A percentile compares a stretch with the other conserved stretches of the same genome.
Conservation (phyloP, 2,329 filamentous ascomycete species). For the Emmonsiellopsis sp. region DNA sequence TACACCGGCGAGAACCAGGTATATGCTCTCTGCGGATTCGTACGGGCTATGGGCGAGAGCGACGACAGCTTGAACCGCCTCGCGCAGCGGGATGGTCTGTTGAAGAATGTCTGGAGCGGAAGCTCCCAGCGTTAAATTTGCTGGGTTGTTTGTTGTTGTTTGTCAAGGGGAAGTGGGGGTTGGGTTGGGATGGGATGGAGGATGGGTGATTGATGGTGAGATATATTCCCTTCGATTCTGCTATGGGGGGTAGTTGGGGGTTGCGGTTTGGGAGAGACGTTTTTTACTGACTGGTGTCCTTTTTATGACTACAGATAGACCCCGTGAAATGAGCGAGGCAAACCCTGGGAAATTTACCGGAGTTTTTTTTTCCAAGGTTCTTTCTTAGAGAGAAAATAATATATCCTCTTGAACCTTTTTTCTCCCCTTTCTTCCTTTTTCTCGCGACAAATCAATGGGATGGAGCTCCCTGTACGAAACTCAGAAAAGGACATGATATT, state of each 20-base stretch:
- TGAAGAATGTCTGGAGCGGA: conserved; percentile 95
- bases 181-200: conserved; percentile 5
- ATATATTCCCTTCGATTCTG: too few relatives aligned
- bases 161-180: conserved; percentile 11
- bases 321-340: conserved; percentile 1
- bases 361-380: conserved; percentile 1
- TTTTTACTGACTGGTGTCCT: background rate
- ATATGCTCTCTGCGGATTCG: conserved; percentile 95
- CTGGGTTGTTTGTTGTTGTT: conserved; percentile 11
- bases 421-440: background rate
- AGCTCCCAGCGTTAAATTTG: conserved; percentile 44
- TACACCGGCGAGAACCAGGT: conserved; percentile 95
- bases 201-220: background rate
- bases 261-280: background rate
- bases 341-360: background rate
- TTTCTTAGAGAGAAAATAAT: conserved; percentile 2
- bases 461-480: background rate
- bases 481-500: background rate
- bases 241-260: conserved; percentile 10
- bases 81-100: conserved; percentile 86
- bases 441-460: background rate
- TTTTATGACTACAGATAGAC: background rate
- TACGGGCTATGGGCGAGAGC: conserved; percentile 94
- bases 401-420: background rate
- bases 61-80: conserved; percentile 95